Percentiles rank a stretch among this genome's conserved stretches.
Conservation (phyloP, 2,329 filamentous ascomycete genomes). For the Colletotrichum simmondsii region DNA sequence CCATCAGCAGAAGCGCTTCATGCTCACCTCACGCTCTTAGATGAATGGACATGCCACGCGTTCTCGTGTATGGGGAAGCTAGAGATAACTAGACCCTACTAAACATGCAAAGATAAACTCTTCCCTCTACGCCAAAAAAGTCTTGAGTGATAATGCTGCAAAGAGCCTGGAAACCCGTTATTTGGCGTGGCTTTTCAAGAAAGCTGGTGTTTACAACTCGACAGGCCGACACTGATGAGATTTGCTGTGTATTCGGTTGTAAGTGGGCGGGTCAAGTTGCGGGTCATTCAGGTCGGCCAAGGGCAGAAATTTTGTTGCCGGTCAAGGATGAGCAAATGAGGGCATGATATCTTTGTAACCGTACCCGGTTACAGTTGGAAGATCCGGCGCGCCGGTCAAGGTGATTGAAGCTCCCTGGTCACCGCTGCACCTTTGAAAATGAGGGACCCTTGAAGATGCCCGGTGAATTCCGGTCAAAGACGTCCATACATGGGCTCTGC, state of each 20-base stretch:
- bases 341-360: background rate
- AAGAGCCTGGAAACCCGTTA: background rate
- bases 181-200: background rate
- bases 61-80: background rate
- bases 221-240: background rate
- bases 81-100: background rate
- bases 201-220: background rate
- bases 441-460: background rate
- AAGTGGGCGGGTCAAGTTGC: background rate
- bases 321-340: background rate
- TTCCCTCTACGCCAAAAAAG: background rate
- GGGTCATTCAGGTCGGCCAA: constrained; percentile 29
- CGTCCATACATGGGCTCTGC: background rate
- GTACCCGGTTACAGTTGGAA: constrained; percentile 7
- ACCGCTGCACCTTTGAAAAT: constrained; percentile 4
- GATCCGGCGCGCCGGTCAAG: constrained; percentile 15
- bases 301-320: constrained; percentile 12
- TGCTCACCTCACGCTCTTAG: background rate
- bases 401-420: constrained; percentile 1
- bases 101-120: background rate
- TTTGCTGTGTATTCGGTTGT: background rate
- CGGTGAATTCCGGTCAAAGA: constrained; percentile 17
- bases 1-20: too few species aligned
- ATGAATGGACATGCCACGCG: background rate
- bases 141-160: background rate